Percentiles rank a stretch among this genome's conserved stretches.
Conservation (phyloP, 352 stramenopile genomes). For the Halophytophthora polymorphica region DNA sequence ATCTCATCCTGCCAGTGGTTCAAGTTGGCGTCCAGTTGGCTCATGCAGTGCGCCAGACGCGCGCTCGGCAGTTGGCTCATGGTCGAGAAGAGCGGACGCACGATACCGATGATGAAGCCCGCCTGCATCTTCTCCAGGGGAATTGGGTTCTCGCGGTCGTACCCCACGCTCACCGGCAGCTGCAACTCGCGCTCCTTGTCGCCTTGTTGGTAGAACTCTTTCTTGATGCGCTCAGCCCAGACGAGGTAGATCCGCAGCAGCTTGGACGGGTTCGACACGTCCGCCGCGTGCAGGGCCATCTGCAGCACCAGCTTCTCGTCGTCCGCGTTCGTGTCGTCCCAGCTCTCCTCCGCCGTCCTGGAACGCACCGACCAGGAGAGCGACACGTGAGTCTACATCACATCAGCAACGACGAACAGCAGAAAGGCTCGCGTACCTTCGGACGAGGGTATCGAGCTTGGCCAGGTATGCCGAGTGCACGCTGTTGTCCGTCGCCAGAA, state of each 20-base stretch:
- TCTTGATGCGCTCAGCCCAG: constrained; percentile 89
- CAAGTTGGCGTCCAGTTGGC: constrained; percentile 67
- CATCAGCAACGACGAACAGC: too few relatives aligned
- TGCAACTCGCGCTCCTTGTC: constrained; percentile 90
- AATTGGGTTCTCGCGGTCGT: constrained; percentile 86
- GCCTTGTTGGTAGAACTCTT: constrained; percentile 95
- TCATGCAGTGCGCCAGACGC: constrained; percentile 55
- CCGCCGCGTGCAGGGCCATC: constrained; percentile 85
- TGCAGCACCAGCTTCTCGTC: constrained; percentile 72
- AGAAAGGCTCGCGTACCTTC: constrained; percentile 27
- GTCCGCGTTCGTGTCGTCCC: constrained; percentile 54
- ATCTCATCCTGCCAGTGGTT: constrained; percentile 70
- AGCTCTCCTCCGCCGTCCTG: constrained; percentile 42
- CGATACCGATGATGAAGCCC: constrained; percentile 93
- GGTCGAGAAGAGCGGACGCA: constrained; percentile 69
- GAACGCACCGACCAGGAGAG: too few relatives aligned
- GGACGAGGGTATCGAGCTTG: constrained; percentile 74
- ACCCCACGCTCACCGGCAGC: constrained; percentile 87
- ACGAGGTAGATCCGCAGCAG: constrained; percentile 64
- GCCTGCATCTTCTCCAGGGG: constrained; percentile 88
- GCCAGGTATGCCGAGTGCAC: constrained; percentile 76
- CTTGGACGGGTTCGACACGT: constrained; percentile 94
- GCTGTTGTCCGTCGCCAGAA: constrained; percentile 87
- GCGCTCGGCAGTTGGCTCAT: constrained; percentile 54
- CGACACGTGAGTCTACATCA: too few relatives aligned